Conservation (phyloP, 345 rosid genomes). For the Lumnitzera littorea region DNA sequence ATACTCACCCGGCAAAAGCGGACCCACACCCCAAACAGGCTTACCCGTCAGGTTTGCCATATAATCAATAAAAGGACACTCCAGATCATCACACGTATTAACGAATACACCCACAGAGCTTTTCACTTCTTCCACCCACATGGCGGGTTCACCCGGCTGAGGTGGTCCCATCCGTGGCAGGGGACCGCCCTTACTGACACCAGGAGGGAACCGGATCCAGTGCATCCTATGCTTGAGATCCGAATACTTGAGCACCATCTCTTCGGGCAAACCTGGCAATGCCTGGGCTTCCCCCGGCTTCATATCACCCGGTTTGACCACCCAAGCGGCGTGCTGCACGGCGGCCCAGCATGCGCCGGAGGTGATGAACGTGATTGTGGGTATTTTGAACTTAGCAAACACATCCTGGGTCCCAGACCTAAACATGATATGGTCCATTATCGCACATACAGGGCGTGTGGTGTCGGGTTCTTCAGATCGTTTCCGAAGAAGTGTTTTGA, state of each 20-base stretch:
- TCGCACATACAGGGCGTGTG: constrained; percentile 23
- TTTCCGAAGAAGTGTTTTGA: constrained; percentile 16
- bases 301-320: constrained; percentile 19
- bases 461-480: neutral
- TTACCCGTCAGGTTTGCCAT: constrained; percentile 15
- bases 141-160: constrained; percentile 26
- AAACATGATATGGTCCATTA: constrained; percentile 37
- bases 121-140: constrained; percentile 29
- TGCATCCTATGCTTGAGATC: constrained; percentile 26
- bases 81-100: constrained; percentile 38
- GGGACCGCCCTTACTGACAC: constrained; percentile 8
- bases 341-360: constrained; percentile 44
- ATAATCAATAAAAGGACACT: constrained; percentile 34
- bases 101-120: constrained; percentile 24
- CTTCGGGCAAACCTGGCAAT: constrained; percentile 33
- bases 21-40: constrained; percentile 36
- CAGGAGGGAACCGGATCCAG: constrained; percentile 7
- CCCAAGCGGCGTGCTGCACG: constrained; percentile 37
- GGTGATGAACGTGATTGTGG: constrained; percentile 31
- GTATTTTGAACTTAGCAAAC: constrained; percentile 21
- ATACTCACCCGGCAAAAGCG: constrained; percentile 22
- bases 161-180: constrained; percentile 22
- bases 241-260: constrained; percentile 27
- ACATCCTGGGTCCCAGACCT: constrained; percentile 24
- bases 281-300: constrained; percentile 25